phyloP scores from a whole-genome alignment of 148 eudicot species.

The Beta vulgaris region DNA sequence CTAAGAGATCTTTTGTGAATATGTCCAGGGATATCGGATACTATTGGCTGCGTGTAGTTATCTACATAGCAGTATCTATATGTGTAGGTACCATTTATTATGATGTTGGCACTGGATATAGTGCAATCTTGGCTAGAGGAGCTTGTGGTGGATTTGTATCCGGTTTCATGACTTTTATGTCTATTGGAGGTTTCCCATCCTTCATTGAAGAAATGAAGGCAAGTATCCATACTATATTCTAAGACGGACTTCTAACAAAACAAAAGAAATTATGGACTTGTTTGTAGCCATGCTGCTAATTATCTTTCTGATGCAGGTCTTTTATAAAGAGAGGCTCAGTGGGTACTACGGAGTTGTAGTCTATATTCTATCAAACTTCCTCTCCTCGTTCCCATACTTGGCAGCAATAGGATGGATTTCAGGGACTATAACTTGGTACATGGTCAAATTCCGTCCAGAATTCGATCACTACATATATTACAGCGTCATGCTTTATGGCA shows the following conservation, averaged over 20 bases:
- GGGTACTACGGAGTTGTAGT: slow-evolving; percentile 78
- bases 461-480: slow-evolving; percentile 54
- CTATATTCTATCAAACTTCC: slow-evolving; percentile 67
- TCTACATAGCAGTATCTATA: slow-evolving; percentile 55
- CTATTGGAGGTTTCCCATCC: slow-evolving; percentile 95
- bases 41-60: slow-evolving; percentile 69
- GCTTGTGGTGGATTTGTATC: slow-evolving; percentile 84
- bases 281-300: background rate
- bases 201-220: slow-evolving; percentile 92
- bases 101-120: slow-evolving; percentile 73
- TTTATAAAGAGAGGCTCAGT: slow-evolving; percentile 64
- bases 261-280: too few relatives aligned
- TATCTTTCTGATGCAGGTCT: slow-evolving; percentile 45
- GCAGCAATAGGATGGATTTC: slow-evolving; percentile 44
- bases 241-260: background rate
- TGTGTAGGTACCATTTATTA: slow-evolving; percentile 75
- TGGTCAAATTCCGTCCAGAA: slow-evolving; percentile 73
- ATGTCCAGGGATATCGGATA: slow-evolving; percentile 85
- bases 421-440: slow-evolving; percentile 61
- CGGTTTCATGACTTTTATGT: slow-evolving; percentile 97
- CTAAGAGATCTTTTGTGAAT: slow-evolving; percentile 66
- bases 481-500: slow-evolving; percentile 41
- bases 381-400: slow-evolving; percentile 77
- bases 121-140: slow-evolving; percentile 78
- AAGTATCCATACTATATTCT: slow-evolving; percentile 5